Conservation (phyloP, 2,329 filamentous ascomycete species). For the Penicillium hordei region DNA sequence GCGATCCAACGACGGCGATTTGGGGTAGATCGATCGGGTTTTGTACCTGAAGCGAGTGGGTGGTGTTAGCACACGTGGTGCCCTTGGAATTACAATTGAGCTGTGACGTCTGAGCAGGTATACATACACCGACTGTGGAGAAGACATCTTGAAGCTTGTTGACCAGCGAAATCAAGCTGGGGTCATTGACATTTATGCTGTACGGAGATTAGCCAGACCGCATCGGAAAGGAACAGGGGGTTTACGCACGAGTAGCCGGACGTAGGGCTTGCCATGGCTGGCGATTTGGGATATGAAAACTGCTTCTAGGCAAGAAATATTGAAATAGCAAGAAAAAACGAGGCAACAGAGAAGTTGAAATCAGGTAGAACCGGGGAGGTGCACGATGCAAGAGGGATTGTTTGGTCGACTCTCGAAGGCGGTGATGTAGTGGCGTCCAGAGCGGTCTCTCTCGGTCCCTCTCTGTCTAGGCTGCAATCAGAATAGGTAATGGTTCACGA, state of each 20-base stretch:
- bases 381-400: slow-evolving; percentile 18
- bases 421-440: slow-evolving; percentile 27
- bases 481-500: background rate
- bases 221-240: slow-evolving; percentile 29
- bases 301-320: slow-evolving; percentile 8
- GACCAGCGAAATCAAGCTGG: slow-evolving; percentile 74
- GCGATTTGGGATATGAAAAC: slow-evolving; percentile 23
- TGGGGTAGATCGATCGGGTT: slow-evolving; percentile 99
- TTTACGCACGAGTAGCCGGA: slow-evolving; percentile 46
- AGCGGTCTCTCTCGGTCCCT: slow-evolving; percentile 1
- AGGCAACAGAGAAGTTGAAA: slow-evolving; percentile 16
- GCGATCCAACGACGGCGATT: slow-evolving; percentile 96
- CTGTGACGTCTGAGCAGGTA: background rate
- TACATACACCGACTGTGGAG: slow-evolving; percentile 81
- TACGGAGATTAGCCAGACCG: slow-evolving; percentile 29
- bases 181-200: slow-evolving; percentile 72
- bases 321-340: slow-evolving; percentile 14
- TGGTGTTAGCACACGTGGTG: slow-evolving; percentile 27
- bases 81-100: slow-evolving; percentile 7
- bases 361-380: slow-evolving; percentile 7
- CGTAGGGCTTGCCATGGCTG: slow-evolving; percentile 47
- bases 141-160: slow-evolving; percentile 99
- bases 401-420: slow-evolving; percentile 27
- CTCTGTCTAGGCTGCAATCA: slow-evolving; percentile 6
- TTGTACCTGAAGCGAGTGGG: slow-evolving; percentile 65